phyloP scores from a whole-genome alignment of 2,329 filamentous ascomycete genomes.

The Aspergillus sp. region DNA sequence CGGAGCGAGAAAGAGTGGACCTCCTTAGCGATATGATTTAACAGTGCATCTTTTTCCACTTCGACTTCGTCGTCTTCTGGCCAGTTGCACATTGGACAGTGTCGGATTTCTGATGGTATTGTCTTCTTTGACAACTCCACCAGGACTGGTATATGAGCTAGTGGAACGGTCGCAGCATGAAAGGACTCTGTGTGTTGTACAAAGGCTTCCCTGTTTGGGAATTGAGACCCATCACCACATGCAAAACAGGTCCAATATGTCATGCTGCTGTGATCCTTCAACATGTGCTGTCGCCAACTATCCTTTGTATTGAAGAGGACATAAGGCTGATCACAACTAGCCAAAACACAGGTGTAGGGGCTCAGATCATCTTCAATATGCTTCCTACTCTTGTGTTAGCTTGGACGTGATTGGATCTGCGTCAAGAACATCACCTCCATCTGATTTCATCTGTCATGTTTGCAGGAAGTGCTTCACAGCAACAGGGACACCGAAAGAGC shows the following conservation, averaged over 20 bases:
- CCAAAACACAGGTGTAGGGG: conserved; percentile 13
- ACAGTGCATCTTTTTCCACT: not conserved
- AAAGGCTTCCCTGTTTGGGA: not conserved
- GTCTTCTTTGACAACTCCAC: not conserved
- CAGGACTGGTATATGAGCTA: conserved; percentile 3
- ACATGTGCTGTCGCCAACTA: conserved; percentile 8
- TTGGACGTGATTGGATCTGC: not conserved
- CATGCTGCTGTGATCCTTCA: not conserved
- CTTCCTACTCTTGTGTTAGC: not conserved
- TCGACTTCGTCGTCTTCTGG: not conserved
- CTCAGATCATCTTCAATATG: conserved; percentile 7
- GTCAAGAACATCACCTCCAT: conserved; percentile 14
- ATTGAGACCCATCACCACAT: conserved; percentile 1
- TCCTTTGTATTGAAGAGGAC: conserved; percentile 1
- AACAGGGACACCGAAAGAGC: conserved; percentile 17
- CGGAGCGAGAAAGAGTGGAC: conserved; percentile 11
- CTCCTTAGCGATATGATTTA: conserved; percentile 7
- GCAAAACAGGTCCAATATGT: conserved; percentile 5
- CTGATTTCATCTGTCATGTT: not conserved
- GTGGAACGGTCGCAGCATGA: conserved; percentile 1
- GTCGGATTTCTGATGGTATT: not conserved
- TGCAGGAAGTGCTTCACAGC: conserved; percentile 12
- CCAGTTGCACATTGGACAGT: conserved; percentile 2
- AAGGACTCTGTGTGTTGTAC: not conserved
- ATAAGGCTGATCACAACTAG: conserved; percentile 2